Conservation (phyloP, 1,139 yeast genomes). For the Chernovozyma sophiae-reginae region DNA sequence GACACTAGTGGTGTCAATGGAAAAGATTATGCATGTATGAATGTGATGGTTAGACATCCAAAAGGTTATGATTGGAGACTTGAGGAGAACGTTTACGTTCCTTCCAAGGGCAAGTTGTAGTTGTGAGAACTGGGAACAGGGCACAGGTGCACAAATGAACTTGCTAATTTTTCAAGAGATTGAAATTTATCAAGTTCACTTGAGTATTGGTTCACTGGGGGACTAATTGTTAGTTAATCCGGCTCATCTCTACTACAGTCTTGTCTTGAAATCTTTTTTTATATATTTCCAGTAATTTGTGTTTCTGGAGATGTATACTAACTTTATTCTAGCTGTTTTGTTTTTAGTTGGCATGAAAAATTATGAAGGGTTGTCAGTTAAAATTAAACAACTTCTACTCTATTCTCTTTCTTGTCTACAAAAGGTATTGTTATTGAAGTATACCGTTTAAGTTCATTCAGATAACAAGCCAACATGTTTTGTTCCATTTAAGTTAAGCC, state of each 20-base stretch:
- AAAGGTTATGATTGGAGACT: conserved; percentile 38
- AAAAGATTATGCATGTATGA: conserved; percentile 50
- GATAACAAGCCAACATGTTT: no score
- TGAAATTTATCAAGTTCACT: conserved; percentile 8
- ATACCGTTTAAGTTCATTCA: no score
- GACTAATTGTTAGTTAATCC: conserved; percentile 7
- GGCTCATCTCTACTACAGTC: conserved; percentile 9
- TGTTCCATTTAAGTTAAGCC: no score
- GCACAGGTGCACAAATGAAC: conserved; percentile 10
- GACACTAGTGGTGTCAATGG: conserved; percentile 38
- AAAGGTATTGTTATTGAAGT: no score
- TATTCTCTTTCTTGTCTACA: no score
- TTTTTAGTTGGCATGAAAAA: no score
- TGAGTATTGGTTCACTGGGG: conserved; percentile 10
- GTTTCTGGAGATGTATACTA: background rate
- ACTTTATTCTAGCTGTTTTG: conserved; percentile 1
- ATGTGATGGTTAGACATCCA: conserved; percentile 52
- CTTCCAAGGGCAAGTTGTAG: conserved; percentile 10
- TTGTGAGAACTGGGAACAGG: conserved; percentile 10
- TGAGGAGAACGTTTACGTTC: conserved; percentile 13
- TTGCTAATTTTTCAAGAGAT: conserved; percentile 3
- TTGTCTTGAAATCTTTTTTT: conserved; percentile 1
- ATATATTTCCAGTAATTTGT: conserved; percentile 2
- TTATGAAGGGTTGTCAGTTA: no score
- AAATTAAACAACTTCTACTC: no score